Conservation (phyloP, 1,284 basidiomycete genomes). For the Fomitopsis betulina region DNA sequence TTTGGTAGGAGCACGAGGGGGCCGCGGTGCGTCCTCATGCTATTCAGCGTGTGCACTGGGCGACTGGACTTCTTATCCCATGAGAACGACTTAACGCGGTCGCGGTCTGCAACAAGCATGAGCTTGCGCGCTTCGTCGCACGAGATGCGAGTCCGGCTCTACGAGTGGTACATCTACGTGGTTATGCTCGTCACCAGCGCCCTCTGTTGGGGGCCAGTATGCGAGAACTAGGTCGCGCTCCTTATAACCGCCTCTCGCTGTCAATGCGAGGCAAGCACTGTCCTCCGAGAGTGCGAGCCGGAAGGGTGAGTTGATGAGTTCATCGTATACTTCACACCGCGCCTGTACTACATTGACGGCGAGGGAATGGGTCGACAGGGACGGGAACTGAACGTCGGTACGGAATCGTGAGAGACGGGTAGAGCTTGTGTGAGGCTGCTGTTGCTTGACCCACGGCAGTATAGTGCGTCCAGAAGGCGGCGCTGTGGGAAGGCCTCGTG, state of each 20-base stretch:
- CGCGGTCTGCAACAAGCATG: conserved; percentile 21
- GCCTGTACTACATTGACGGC: conserved; percentile 32
- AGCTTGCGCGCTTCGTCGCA: conserved; percentile 21
- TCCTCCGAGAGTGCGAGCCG: conserved; percentile 22
- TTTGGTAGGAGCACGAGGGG: conserved; percentile 25
- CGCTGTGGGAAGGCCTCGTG: not conserved
- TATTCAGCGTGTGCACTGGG: not conserved
- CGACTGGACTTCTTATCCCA: conserved; percentile 6
- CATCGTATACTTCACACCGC: conserved; percentile 30
- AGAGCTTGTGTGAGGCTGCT: conserved; percentile 3
- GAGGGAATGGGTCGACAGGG: conserved; percentile 14
- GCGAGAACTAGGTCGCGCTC: conserved; percentile 28
- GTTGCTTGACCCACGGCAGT: not conserved
- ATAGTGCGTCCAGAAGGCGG: not conserved
- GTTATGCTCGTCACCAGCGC: not conserved
- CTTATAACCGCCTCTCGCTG: conserved; percentile 31
- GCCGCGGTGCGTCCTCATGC: conserved; percentile 30
- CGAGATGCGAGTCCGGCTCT: conserved; percentile 12
- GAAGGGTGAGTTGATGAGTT: conserved; percentile 16
- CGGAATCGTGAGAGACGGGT: conserved; percentile 33
- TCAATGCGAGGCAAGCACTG: conserved; percentile 25
- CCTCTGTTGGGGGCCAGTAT: conserved; percentile 21
- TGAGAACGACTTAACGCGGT: conserved; percentile 23
- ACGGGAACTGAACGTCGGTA: conserved; percentile 13
- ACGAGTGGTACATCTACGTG: conserved; percentile 8